Evolutionary conservation across 2,329 filamentous ascomycete genomes (phyloP).

Genomic region (Sporothrix globosa): DNA sequence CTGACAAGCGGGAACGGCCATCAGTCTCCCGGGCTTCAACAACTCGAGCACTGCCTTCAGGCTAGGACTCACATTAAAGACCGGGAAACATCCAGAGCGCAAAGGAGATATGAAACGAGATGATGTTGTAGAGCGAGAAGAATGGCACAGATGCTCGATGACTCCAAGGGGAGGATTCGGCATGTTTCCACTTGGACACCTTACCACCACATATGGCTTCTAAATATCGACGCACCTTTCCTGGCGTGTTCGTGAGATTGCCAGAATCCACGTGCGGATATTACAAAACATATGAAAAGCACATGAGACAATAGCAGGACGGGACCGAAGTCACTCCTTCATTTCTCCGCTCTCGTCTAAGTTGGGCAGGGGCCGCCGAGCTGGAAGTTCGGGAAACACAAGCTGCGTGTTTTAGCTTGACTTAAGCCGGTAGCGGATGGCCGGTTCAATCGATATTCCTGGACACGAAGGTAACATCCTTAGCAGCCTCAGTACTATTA

Average conservation of each 20-base stretch:
- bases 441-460: not conserved
- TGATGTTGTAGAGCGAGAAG: not conserved
- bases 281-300: conserved; percentile 17
- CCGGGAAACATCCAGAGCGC: not conserved
- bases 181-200: conserved; percentile 1
- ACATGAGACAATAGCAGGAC: conserved; percentile 18
- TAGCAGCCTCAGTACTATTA: not conserved
- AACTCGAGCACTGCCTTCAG: not conserved
- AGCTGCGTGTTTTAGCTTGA: not conserved
- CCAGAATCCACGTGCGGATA: conserved; percentile 18
- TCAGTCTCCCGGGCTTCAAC: not conserved
- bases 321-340: not conserved
- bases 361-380: not conserved
- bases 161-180: not conserved
- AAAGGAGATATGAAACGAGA: not conserved
- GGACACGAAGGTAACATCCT: not conserved
- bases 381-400: not conserved
- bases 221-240: not conserved
- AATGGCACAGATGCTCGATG: not conserved
- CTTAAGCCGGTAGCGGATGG: not conserved
- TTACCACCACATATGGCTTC: not conserved
- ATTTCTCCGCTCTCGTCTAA: not conserved
- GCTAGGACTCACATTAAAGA: not conserved
- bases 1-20: not conserved
- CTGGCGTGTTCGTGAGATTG: conserved; percentile 8